A percentile compares a stretch with the other conserved stretches of the same genome.
Conservation (phyloP, 139 green algal species). For the Dunaliella primolecta region DNA sequence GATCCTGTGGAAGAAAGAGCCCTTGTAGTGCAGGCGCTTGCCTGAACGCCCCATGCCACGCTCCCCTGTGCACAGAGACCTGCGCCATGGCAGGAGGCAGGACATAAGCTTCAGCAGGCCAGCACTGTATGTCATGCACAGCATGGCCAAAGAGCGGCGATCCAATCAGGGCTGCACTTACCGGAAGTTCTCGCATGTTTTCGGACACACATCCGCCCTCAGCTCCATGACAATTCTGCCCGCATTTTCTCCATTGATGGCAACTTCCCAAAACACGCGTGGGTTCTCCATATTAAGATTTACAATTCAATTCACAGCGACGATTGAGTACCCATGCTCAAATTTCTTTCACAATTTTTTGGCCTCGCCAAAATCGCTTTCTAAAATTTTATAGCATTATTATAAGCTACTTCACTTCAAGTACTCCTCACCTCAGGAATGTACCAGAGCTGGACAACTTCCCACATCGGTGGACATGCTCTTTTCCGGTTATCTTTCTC, state of each 20-base stretch:
- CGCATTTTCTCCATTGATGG: constrained; percentile 48
- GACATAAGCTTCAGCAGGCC: not conserved
- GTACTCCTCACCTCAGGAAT: too few relatives aligned
- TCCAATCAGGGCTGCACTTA: not conserved
- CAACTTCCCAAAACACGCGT: constrained; percentile 65
- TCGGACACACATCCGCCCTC: constrained; percentile 65
- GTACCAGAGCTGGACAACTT: too few relatives aligned
- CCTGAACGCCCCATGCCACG: constrained; percentile 67
- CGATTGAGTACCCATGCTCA: too few relatives aligned
- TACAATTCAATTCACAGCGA: too few relatives aligned
- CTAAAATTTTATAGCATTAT: too few relatives aligned
- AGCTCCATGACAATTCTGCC: constrained; percentile 72
- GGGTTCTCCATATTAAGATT: constrained; percentile 49
- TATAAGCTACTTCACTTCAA: too few relatives aligned
- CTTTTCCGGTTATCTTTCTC: too few relatives aligned
- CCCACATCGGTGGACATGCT: too few relatives aligned
- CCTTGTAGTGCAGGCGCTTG: constrained; percentile 85
- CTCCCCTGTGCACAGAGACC: constrained; percentile 72
- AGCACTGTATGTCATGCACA: not conserved
- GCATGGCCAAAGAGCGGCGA: not conserved
- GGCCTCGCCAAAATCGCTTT: too few relatives aligned
- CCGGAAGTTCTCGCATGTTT: constrained; percentile 89
- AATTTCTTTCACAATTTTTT: too few relatives aligned
- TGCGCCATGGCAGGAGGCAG: constrained; percentile 54
- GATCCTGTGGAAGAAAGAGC: constrained; percentile 81